phyloP scores from a whole-genome alignment of 768 basidiomycete genomes.

The Gelatoporia subvermispora region DNA sequence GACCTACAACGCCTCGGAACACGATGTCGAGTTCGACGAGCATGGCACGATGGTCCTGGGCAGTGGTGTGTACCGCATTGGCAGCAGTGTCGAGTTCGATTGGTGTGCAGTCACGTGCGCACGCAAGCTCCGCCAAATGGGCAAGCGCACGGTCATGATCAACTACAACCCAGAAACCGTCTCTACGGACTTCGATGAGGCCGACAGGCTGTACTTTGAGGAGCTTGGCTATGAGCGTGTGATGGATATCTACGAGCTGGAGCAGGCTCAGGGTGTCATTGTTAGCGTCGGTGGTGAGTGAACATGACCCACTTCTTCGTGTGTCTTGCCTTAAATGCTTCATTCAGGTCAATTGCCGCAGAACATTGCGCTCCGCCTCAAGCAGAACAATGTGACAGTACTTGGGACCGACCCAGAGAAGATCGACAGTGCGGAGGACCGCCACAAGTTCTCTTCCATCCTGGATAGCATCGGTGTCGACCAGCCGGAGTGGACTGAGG shows the following conservation, averaged over 20 bases:
- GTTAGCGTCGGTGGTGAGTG: slow-evolving; percentile 91
- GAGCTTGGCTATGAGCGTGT: slow-evolving; percentile 97
- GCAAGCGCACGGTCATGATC: slow-evolving; percentile 96
- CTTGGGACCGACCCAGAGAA: slow-evolving; percentile 92
- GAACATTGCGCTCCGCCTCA: slow-evolving; percentile 95
- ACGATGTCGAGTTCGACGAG: slow-evolving; percentile 94
- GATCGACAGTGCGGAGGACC: slow-evolving; percentile 97
- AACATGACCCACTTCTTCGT: background rate
- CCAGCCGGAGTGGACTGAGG: slow-evolving; percentile 95
- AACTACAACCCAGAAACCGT: slow-evolving; percentile 99
- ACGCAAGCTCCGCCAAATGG: slow-evolving; percentile 85
- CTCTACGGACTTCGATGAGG: slow-evolving; percentile 98
- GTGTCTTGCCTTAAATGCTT: slow-evolving; percentile 2
- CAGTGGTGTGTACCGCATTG: slow-evolving; percentile 96
- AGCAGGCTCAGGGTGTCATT: slow-evolving; percentile 87
- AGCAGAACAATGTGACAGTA: slow-evolving; percentile 85
- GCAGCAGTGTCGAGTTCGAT: slow-evolving; percentile 98
- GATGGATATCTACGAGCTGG: slow-evolving; percentile 99
- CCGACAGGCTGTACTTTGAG: slow-evolving; percentile 98
- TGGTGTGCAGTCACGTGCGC: slow-evolving; percentile 99
- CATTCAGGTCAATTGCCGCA: slow-evolving; percentile 87
- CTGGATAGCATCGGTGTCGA: slow-evolving; percentile 94
- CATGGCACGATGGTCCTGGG: slow-evolving; percentile 99
- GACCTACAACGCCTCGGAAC: slow-evolving; percentile 94
- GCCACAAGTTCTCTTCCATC: slow-evolving; percentile 98